Percentiles rank a stretch among this genome's conserved stretches.
These are phyloP conservation scores for Globisporangium lucens DNA, from an alignment of 352 stramenopile species.

Conservation along the genomic window DNA sequence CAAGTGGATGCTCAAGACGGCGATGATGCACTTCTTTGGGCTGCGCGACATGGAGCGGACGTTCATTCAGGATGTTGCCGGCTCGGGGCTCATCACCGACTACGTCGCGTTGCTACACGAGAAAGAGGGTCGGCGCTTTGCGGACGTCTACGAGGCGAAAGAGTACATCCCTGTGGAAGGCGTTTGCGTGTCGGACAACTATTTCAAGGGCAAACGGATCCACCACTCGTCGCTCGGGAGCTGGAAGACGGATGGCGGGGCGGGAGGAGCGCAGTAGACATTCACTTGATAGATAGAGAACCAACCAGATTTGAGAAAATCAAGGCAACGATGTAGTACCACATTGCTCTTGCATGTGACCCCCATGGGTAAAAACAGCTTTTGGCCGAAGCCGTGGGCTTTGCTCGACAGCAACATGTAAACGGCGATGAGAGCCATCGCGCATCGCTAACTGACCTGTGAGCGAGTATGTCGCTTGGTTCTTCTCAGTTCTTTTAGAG, in stretches of 20 bases:
- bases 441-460: background rate
- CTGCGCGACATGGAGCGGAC: constrained; percentile 19
- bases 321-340: too few relatives aligned
- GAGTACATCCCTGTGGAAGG: constrained; percentile 13
- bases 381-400: too few relatives aligned
- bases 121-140: constrained; percentile 5
- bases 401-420: background rate
- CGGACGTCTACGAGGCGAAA: background rate
- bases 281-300: background rate
- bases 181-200: constrained; percentile 12
- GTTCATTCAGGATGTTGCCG: constrained; percentile 16
- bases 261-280: background rate
- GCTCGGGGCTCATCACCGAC: constrained; percentile 19
- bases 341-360: background rate
- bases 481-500: background rate
- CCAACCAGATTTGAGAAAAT: background rate
- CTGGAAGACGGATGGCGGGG: constrained; percentile 1
- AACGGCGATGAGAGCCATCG: background rate
- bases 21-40: constrained; percentile 20
- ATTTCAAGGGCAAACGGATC: constrained; percentile 8
- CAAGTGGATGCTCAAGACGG: constrained; percentile 12
- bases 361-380: background rate
- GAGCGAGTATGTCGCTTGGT: background rate
- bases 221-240: constrained; percentile 2
- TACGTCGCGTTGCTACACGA: constrained; percentile 22